Conservation (phyloP, 257 asterid species). For the Mitragyna speciosa region DNA sequence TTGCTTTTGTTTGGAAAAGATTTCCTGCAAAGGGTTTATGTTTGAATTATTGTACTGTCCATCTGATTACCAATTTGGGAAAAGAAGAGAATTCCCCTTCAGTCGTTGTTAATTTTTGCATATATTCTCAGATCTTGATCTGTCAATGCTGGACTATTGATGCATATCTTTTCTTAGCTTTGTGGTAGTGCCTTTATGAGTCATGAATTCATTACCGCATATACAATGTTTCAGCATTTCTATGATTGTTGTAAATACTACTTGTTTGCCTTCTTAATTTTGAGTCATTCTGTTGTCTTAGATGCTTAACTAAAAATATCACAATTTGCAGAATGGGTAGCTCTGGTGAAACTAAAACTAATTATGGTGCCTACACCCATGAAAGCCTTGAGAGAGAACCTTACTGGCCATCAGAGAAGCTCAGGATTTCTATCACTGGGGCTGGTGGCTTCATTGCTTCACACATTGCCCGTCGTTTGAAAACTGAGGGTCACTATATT, state of each 20-base stretch:
- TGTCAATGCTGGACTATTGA: not conserved
- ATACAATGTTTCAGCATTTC: not conserved
- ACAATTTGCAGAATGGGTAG: constrained; percentile 71
- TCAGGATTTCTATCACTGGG: constrained; percentile 72
- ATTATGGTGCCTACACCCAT: constrained; percentile 58
- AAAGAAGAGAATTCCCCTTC: not conserved
- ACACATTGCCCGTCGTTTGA: constrained; percentile 79
- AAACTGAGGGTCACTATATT: constrained; percentile 75
- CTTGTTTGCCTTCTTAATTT: not conserved
- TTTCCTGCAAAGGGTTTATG: not conserved
- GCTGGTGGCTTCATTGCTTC: constrained; percentile 91
- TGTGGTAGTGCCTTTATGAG: too few relatives aligned
- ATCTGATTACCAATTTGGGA: not conserved
- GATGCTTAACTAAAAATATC: not conserved
- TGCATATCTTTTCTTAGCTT: too few relatives aligned
- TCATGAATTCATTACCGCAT: too few relatives aligned
- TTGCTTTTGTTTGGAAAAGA: not conserved
- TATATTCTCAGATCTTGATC: not conserved
- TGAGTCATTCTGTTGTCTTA: not conserved
- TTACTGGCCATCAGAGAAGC: constrained; percentile 79
- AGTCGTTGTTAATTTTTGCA: not conserved
- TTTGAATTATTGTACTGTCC: not conserved
- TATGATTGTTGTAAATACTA: not conserved
- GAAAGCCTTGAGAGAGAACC: constrained; percentile 71
- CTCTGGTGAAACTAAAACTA: constrained; percentile 33